phyloP scores from a whole-genome alignment of 1,284 basidiomycete genomes.

The Agaricales sp. region DNA sequence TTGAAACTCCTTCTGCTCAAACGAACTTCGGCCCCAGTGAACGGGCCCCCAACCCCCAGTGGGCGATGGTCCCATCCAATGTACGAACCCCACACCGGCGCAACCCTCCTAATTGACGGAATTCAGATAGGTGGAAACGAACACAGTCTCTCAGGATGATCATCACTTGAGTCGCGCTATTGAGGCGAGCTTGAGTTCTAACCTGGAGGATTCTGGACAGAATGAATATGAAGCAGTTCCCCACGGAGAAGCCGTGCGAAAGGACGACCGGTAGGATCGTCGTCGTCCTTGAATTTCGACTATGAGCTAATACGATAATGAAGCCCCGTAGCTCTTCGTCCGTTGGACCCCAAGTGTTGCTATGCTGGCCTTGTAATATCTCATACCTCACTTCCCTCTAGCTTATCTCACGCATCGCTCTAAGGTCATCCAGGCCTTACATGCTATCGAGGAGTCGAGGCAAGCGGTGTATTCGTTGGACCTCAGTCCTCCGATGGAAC shows the following conservation, averaged over 20 bases:
- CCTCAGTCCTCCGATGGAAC: conserved; percentile 22
- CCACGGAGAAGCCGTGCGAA: conserved; percentile 29
- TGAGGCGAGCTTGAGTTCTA: conserved; percentile 42
- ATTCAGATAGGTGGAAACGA: conserved; percentile 21
- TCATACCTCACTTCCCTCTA: conserved; percentile 8
- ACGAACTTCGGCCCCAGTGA: conserved; percentile 46
- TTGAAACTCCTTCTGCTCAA: conserved; percentile 23
- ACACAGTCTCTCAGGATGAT: conserved; percentile 35
- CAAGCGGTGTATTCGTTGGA: conserved; percentile 36
- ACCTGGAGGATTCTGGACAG: conserved; percentile 13
- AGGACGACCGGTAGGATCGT: conserved; percentile 42
- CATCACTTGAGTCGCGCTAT: conserved; percentile 55
- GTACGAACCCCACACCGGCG: conserved; percentile 22
- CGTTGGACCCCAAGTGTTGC: conserved; percentile 34
- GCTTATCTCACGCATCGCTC: conserved; percentile 1
- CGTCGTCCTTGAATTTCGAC: conserved; percentile 1
- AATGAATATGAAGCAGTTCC: conserved; percentile 16
- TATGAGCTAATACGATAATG: conserved; percentile 5
- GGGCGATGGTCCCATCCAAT: conserved; percentile 60
- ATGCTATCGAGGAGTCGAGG: conserved; percentile 58
- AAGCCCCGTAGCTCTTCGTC: conserved; percentile 58
- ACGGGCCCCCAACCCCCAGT: conserved; percentile 48
- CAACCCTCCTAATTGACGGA: conserved; percentile 2
- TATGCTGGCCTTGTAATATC: conserved; percentile 54
- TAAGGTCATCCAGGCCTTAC: conserved; percentile 50